These are phyloP conservation scores for Glycine tomentella DNA, from an alignment of 306 rosid genomes.

Conservation along the genomic window DNA sequence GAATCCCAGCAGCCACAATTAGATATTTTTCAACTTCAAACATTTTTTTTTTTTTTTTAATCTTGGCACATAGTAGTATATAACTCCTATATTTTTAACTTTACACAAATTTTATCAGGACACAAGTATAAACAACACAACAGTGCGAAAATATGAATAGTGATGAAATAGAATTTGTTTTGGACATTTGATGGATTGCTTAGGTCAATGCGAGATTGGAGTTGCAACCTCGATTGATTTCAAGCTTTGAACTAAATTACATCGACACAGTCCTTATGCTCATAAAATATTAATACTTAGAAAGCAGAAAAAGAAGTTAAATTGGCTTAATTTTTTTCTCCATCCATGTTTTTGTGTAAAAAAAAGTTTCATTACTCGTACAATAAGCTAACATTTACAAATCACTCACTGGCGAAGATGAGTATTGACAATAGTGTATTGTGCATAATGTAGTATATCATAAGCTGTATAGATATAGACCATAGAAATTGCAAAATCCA, in stretches of 20 bases:
- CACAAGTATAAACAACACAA: not conserved
- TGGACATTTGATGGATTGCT: not conserved
- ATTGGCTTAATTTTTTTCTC: too few relatives aligned
- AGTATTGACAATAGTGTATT: not conserved
- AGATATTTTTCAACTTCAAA: not conserved
- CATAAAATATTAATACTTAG: too few relatives aligned
- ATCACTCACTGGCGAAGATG: not conserved
- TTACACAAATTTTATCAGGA: too few relatives aligned
- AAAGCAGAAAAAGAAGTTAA: too few relatives aligned
- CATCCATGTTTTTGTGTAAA: too few relatives aligned
- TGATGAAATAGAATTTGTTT: not conserved
- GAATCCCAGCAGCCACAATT: constrained; percentile 14
- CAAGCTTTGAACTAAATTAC: too few relatives aligned
- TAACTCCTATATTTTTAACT: too few relatives aligned
- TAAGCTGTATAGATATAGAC: too few relatives aligned
- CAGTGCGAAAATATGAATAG: not conserved
- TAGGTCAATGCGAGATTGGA: not conserved
- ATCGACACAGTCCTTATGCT: too few relatives aligned
- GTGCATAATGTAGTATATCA: not conserved
- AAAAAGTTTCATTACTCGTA: not conserved
- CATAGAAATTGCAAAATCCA: not conserved
- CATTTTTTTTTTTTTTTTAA: not conserved
- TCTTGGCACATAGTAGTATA: not conserved
- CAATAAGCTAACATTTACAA: too few relatives aligned
- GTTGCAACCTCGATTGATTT: not conserved